phyloP scores from a whole-genome alignment of 148 eudicot species.

The Heliamphora exappendiculata region DNA sequence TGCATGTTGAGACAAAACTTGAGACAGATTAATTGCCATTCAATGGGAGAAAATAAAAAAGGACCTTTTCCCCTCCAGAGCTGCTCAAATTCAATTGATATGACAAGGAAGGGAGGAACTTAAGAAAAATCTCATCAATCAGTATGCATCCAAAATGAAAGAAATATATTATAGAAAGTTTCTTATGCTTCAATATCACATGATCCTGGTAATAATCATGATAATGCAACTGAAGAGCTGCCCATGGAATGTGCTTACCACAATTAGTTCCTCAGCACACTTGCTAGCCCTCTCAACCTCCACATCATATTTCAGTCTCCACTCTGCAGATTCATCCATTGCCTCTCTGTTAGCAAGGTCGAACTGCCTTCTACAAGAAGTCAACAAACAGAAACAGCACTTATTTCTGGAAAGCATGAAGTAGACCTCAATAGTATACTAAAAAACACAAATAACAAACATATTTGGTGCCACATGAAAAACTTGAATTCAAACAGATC shows the following conservation, averaged over 20 bases:
- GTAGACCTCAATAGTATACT: background rate
- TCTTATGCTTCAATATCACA: background rate
- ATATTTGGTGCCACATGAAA: background rate
- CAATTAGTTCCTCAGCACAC: slow-evolving; percentile 43
- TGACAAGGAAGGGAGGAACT: background rate
- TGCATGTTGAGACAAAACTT: background rate
- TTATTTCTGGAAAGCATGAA: background rate
- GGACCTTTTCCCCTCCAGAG: background rate
- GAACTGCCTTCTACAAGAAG: slow-evolving; percentile 61
- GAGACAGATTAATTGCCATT: background rate
- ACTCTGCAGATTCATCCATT: slow-evolving; percentile 93
- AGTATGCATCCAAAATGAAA: background rate
- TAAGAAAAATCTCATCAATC: background rate
- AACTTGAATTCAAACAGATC: background rate
- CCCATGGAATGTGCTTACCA: slow-evolving; percentile 30
- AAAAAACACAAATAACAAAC: background rate
- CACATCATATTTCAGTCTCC: slow-evolving; percentile 79
- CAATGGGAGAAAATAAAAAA: background rate
- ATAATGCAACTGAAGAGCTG: background rate
- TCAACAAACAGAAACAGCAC: background rate
- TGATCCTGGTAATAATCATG: background rate
- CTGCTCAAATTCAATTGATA: background rate
- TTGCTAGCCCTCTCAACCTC: slow-evolving; percentile 44
- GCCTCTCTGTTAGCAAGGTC: slow-evolving; percentile 91
- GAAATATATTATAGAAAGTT: background rate